phyloP scores from a whole-genome alignment of 1,139 yeast species.

The Zygoascus hellenicus region DNA sequence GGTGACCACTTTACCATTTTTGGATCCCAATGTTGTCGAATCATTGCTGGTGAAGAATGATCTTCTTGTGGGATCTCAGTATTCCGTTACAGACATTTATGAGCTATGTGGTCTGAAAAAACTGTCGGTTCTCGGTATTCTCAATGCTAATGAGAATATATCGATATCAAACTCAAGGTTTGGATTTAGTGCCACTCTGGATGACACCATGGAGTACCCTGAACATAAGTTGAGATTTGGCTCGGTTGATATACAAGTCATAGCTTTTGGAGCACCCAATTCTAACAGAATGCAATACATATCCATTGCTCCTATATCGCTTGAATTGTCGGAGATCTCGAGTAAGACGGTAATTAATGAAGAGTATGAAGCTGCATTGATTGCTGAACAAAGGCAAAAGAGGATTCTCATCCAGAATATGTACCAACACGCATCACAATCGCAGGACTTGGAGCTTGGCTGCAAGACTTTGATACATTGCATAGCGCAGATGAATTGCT shows the following conservation, averaged over 20 bases:
- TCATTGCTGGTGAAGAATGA: conserved; percentile 26
- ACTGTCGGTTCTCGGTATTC: conserved; percentile 15
- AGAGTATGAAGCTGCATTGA: conserved; percentile 31
- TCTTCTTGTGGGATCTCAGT: conserved; percentile 23
- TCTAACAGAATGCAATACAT: conserved; percentile 71
- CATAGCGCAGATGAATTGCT: conserved; percentile 33
- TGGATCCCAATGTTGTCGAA: conserved; percentile 27
- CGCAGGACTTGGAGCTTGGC: conserved; percentile 10
- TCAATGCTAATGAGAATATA: not conserved
- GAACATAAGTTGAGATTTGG: conserved; percentile 10
- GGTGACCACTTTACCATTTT: conserved; percentile 31
- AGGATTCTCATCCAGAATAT: conserved; percentile 21
- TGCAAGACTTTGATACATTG: conserved; percentile 21
- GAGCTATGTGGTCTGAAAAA: conserved; percentile 27
- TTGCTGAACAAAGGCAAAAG: conserved; percentile 19
- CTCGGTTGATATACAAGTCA: conserved; percentile 34
- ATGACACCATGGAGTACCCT: conserved; percentile 14
- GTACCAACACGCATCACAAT: conserved; percentile 17
- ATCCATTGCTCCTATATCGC: conserved; percentile 64
- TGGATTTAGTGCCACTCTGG: conserved; percentile 3
- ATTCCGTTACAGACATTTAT: conserved; percentile 27
- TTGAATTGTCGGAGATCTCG: conserved; percentile 47
- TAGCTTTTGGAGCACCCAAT: conserved; percentile 69
- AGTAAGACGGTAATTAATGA: conserved; percentile 25
- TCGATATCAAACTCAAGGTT: not conserved